Base-by-base conservation (phyloP, 75 land plant genomes). In the Selaginella tamariscina region DNA sequence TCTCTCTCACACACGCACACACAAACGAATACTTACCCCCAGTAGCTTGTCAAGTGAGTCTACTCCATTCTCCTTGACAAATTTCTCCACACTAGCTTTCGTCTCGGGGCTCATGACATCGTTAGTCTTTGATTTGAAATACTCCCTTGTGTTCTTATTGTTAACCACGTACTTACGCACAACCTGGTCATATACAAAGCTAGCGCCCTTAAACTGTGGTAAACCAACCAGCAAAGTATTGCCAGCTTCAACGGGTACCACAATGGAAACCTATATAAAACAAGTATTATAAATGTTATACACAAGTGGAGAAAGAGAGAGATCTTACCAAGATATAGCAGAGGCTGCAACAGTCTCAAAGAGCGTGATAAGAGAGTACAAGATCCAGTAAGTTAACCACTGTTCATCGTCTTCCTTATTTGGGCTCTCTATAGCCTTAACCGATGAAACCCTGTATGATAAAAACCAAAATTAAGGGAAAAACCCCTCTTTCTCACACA, bases 371-470 rank as follows among this genome's bases (percentile, higher is more conserved):
- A 59, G n/a, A 23, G 62, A 59, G n/a, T 59, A 59, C 21, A 59
- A 26, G 26, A 59, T 59, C 62, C 62, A 59, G 26, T 59, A 59
- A 9, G 62, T 59, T 21, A 59, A 21, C 62, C 62, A 59, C 26
- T 59, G 62, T 23, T 21, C 21, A n/a, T 59, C 62, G 26, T 59
- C 62, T 59, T 59, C 62, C 62, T 27, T 27, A n/a, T 8, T 5
- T 23, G 62, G 62, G 21, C 27, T 59, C 26, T 59, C 62, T 2
- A 59, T 59, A 5, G 62, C 62, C 26, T 59, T 59, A n/a, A 59
- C 62, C 2, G 62, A 59, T n/a, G 62, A 8, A n/a, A 23, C 9
- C 62, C 62, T 59, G 62, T 5, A 21, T 2, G 20, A 49, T 11
- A 49, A 49, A 49, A n/a, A n/a, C n/a, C n/a, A n/a, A n/a, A n/a